phyloP scores from a whole-genome alignment of 805 yeast genomes.

The Yamadazyma sp. region DNA sequence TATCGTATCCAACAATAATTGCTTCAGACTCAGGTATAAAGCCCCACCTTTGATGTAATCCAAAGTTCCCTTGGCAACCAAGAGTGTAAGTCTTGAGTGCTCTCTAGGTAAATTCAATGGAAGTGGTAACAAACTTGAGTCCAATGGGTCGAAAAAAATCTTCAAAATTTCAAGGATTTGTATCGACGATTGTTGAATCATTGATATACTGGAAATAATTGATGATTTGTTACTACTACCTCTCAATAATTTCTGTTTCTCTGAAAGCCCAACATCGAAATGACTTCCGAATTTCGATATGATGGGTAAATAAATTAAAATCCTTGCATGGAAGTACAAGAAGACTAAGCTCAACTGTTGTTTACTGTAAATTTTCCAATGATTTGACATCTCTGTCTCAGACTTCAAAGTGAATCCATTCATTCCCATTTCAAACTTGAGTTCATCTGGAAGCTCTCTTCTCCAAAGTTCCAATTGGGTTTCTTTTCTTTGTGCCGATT shows the following conservation, averaged over 20 bases:
- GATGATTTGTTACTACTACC: slow-evolving; percentile 32
- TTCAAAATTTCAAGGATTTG: slow-evolving; percentile 55
- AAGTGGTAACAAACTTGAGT: slow-evolving; percentile 51
- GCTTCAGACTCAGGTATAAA: slow-evolving; percentile 65
- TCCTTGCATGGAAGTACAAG: slow-evolving; percentile 41
- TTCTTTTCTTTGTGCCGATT: slow-evolving; percentile 42
- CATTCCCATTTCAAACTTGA: slow-evolving; percentile 63
- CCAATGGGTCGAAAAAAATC: slow-evolving; percentile 32
- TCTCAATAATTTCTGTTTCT: slow-evolving; percentile 32
- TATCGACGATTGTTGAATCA: slow-evolving; percentile 65
- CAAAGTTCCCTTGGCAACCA: slow-evolving; percentile 72
- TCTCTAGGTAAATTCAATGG: slow-evolving; percentile 64
- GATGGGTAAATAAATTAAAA: slow-evolving; percentile 40
- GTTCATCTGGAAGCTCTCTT: slow-evolving; percentile 57
- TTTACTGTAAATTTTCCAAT: slow-evolving; percentile 32
- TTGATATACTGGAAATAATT: slow-evolving; percentile 53
- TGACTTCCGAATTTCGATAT: slow-evolving; percentile 40
- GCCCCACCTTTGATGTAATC: slow-evolving; percentile 86
- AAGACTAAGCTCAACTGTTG: slow-evolving; percentile 52
- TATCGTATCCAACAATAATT: slow-evolving; percentile 49
- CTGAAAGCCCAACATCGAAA: slow-evolving; percentile 39
- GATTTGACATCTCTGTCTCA: slow-evolving; percentile 17
- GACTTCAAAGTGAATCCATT: slow-evolving; percentile 46
- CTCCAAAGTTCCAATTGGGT: slow-evolving; percentile 78
- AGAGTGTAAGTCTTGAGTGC: slow-evolving; percentile 57